Percentiles rank a stretch among this genome's conserved stretches.
phyloP scores from a whole-genome alignment of 202 grass and related monocot species.

The Dendrocalamus latiflorus region DNA sequence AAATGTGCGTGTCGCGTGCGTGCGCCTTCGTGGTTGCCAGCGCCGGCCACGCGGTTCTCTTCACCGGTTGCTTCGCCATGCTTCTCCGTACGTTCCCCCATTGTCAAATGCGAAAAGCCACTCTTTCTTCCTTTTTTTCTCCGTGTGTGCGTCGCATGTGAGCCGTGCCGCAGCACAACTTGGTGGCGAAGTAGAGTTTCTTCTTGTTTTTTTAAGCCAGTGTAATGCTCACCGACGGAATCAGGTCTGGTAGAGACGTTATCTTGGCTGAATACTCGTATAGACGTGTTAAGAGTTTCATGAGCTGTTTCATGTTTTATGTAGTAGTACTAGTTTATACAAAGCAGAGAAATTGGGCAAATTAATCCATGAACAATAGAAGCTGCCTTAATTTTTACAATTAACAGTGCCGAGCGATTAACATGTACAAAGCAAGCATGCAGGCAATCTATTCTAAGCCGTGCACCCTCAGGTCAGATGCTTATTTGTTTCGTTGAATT shows the following conservation, averaged over 20 bases:
- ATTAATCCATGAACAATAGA: background rate
- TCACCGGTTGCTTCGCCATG: conserved; percentile 4
- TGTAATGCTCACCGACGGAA: no score
- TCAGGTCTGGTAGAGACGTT: no score
- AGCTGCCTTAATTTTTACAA: conserved; percentile 18
- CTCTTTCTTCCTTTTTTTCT: background rate
- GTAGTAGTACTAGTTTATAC: no score
- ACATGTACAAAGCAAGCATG: conserved; percentile 28
- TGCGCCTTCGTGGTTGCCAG: background rate
- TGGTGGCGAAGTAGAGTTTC: no score
- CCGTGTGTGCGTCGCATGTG: conserved; percentile 30
- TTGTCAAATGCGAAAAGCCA: background rate
- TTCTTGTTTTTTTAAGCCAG: no score
- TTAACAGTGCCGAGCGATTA: conserved; percentile 2
- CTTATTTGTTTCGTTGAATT: conserved; percentile 43
- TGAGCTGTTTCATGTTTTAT: no score
- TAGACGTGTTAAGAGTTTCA: no score
- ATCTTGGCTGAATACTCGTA: no score
- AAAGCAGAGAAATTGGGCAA: background rate
- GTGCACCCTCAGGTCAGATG: conserved; percentile 26
- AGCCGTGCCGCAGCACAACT: background rate
- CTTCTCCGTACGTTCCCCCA: background rate
- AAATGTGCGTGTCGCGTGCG: background rate
- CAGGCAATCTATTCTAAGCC: conserved; percentile 18
- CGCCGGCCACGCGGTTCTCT: conserved; percentile 1